Evolutionary conservation across 768 basidiomycete species (phyloP), one percentile per base, ranked within the genome.

Genomic region (Tephrocybe rancida): DNA sequence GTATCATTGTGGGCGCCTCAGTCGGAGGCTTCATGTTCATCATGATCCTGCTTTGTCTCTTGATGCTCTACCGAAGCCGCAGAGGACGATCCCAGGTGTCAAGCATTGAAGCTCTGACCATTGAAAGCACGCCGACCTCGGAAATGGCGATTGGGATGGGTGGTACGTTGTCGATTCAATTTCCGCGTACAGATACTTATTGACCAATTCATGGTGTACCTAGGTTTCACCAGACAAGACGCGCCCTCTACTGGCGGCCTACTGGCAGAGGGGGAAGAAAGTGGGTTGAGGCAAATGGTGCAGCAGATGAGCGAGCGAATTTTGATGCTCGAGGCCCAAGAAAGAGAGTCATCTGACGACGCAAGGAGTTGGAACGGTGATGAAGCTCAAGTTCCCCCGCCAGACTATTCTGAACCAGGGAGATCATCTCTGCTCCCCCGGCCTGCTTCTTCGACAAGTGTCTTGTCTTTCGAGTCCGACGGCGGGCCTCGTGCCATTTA

Each of bases 1-100:
- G 16, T 18, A 35, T 35, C 14, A 56, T 56, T 44, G 39, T 48
- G 4, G 46, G 50, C 22, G 38, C 30, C 19, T 44, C 35, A 25
- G 21, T 48, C 1, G 48, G 42, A 5, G 41, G 32, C 35, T 30
- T 52, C 9, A 14, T 43, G 3, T n/a, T 52, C 9, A 5, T 48
- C 9, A 16, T 37, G 4, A 37, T 37, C 7, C 8, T 37, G 7
- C 35, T 9, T 9, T 16, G n/a, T 37, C 35, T 37, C 35, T 6
- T 37, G 35, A 37, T 13, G 35, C 16, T 16, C 5, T 37, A 16
- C 35, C 35, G n/a, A n/a, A n/a, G n/a, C n/a, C n/a, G n/a, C n/a
- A n/a, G n/a, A n/a, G n/a, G n/a, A n/a, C n/a, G n/a, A n/a, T 37
- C 5, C 35, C 7, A 37, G 11, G 35, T 16, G 11, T 37, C n/a